Conservation (phyloP, 2,329 filamentous ascomycete species). For the Trichoderma hamatum region DNA sequence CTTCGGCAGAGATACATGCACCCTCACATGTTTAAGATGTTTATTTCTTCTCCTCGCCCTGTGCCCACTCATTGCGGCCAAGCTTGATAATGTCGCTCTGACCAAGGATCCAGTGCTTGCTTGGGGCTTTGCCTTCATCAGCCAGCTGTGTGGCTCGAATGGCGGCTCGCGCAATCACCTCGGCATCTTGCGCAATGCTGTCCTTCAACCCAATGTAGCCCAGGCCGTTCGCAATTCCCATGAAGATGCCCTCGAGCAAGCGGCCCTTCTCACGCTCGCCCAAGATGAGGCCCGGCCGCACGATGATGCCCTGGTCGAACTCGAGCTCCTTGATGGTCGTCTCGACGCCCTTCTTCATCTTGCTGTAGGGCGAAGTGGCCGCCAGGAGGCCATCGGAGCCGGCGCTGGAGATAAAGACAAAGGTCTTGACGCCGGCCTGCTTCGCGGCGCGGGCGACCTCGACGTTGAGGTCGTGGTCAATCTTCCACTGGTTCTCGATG, state of each 20-base stretch:
- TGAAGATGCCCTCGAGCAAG: constrained; percentile 58
- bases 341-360: constrained; percentile 89
- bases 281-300: constrained; percentile 74
- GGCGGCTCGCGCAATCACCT: constrained; percentile 70
- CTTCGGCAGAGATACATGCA: neutral
- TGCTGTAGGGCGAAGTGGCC: constrained; percentile 54
- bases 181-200: constrained; percentile 70
- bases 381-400: constrained; percentile 49
- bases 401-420: constrained; percentile 72
- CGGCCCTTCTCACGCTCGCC: constrained; percentile 68
- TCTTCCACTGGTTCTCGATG: constrained; percentile 78
- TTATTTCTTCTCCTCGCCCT: neutral
- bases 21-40: neutral
- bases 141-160: constrained; percentile 63
- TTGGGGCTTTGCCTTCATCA: constrained; percentile 60
- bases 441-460: constrained; percentile 76
- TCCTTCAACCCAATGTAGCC: constrained; percentile 65
- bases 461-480: constrained; percentile 86
- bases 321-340: constrained; percentile 70
- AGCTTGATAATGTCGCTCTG: constrained; percentile 66
- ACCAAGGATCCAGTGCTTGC: constrained; percentile 63
- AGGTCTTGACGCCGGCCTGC: constrained; percentile 70
- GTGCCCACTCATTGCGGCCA: constrained; percentile 63
- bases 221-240: constrained; percentile 58
- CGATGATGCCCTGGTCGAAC: constrained; percentile 78